Percentiles rank a stretch among this genome's conserved stretches.
phyloP scores from a whole-genome alignment of 306 rosid genomes.

The Cajanus cajan region DNA sequence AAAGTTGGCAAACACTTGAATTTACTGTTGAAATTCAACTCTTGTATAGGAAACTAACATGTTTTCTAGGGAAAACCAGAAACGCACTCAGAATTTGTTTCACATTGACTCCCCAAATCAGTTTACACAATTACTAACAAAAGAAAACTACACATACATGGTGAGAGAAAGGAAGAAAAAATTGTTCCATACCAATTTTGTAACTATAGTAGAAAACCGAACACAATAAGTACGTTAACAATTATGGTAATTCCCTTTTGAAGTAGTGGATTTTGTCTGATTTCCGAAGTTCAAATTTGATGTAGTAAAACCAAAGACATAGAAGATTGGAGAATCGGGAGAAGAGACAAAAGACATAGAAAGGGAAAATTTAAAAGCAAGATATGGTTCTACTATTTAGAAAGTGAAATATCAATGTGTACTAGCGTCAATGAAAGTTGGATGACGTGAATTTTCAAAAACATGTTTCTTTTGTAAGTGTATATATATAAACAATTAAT shows the following conservation, averaged over 20 bases:
- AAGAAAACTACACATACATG: background rate
- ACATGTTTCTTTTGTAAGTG: too few relatives aligned
- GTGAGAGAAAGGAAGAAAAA: background rate
- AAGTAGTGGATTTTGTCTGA: background rate
- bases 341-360: background rate
- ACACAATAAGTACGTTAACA: background rate
- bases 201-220: background rate
- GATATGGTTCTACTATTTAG: background rate
- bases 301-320: background rate
- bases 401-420: background rate
- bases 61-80: background rate
- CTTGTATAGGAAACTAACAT: background rate
- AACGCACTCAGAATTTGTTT: background rate
- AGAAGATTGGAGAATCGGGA: background rate
- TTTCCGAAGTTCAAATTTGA: background rate
- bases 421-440: background rate
- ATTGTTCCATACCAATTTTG: background rate
- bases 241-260: background rate
- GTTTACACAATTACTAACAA: background rate
- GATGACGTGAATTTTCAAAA: too few relatives aligned
- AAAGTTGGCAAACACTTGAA: background rate
- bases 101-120: background rate
- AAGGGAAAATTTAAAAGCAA: background rate
- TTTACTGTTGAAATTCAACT: background rate
- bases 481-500: too few relatives aligned